A percentile compares a stretch with the other conserved stretches of the same genome.
These are phyloP conservation scores for Fusarium verticillioides DNA, from an alignment of 2,329 filamentous ascomycete genomes.

Conservation along the genomic window DNA sequence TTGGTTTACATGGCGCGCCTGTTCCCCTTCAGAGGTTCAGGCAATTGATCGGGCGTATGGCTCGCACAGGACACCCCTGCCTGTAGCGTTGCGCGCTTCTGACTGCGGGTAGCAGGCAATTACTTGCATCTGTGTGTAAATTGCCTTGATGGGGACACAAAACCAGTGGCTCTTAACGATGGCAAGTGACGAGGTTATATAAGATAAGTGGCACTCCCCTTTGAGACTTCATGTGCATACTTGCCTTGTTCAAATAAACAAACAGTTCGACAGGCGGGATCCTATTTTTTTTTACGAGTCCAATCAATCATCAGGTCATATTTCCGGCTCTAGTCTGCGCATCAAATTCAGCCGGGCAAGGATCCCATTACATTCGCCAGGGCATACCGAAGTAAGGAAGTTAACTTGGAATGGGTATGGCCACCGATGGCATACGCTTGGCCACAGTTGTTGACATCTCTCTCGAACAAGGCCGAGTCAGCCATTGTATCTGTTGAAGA, in stretches of 20 bases:
- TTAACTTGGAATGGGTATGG: slow-evolving; percentile 33
- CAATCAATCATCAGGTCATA: not conserved
- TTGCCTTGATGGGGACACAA: slow-evolving; percentile 29
- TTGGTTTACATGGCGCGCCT: slow-evolving; percentile 30
- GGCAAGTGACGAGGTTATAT: slow-evolving; percentile 29
- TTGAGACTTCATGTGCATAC: not conserved
- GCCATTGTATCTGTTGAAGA: slow-evolving; percentile 10
- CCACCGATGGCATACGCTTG: slow-evolving; percentile 30
- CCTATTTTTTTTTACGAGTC: not conserved
- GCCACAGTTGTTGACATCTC: slow-evolving; percentile 28
- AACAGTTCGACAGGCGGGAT: not conserved
- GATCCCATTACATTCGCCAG: slow-evolving; percentile 22
- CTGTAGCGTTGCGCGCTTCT: slow-evolving; percentile 28
- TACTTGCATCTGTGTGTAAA: slow-evolving; percentile 22
- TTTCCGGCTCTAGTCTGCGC: not conserved
- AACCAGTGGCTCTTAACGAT: slow-evolving; percentile 10
- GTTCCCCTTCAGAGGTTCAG: slow-evolving; percentile 16
- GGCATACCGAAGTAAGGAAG: slow-evolving; percentile 23
- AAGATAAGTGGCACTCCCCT: slow-evolving; percentile 40
- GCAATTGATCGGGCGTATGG: slow-evolving; percentile 26
- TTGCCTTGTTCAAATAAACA: not conserved
- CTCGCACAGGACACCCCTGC: slow-evolving; percentile 32
- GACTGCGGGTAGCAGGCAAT: slow-evolving; percentile 24
- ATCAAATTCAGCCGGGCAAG: slow-evolving; percentile 1
- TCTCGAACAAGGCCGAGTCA: slow-evolving; percentile 15